These are phyloP conservation scores for Terfezia claveryi DNA, from an alignment of 495 filamentous ascomycete species.

Conservation along the genomic window DNA sequence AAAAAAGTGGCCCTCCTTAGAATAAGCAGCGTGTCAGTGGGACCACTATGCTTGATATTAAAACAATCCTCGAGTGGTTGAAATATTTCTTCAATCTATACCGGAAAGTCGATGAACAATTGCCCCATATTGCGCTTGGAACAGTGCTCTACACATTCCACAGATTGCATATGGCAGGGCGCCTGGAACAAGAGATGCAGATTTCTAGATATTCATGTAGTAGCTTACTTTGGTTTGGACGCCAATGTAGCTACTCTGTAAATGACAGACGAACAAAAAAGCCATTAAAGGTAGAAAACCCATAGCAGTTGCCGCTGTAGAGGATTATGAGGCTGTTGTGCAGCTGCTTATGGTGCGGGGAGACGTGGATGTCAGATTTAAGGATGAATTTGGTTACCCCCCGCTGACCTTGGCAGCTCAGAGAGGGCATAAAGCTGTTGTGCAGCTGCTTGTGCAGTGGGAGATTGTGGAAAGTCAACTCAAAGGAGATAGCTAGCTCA, in stretches of 20 bases:
- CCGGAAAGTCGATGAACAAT: too few relatives aligned
- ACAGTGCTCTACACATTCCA: too few relatives aligned
- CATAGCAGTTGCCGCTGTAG: conserved; percentile 6
- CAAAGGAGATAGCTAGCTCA: not conserved
- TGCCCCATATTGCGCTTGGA: too few relatives aligned
- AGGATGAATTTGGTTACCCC: conserved; percentile 9
- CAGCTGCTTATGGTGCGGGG: conserved; percentile 10
- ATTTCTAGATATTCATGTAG: not conserved
- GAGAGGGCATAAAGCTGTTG: not conserved
- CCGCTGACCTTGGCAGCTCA: conserved; percentile 10
- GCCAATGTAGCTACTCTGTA: not conserved
- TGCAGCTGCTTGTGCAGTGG: conserved; percentile 6
- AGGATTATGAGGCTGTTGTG: conserved; percentile 14
- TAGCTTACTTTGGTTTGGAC: not conserved
- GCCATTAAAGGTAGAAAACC: not conserved
- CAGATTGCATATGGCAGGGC: not conserved
- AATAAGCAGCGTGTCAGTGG: conserved; percentile 5
- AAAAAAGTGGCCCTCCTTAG: not conserved
- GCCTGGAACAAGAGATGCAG: not conserved
- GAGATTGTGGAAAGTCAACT: conserved; percentile 3
- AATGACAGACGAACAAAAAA: not conserved
- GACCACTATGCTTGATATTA: not conserved
- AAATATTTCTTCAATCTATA: not conserved
- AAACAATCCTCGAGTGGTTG: not conserved
- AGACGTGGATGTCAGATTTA: conserved; percentile 5